Evolutionary conservation across 441 rosid genomes (phyloP).

Genomic region (Francoa sonchifolia): DNA sequence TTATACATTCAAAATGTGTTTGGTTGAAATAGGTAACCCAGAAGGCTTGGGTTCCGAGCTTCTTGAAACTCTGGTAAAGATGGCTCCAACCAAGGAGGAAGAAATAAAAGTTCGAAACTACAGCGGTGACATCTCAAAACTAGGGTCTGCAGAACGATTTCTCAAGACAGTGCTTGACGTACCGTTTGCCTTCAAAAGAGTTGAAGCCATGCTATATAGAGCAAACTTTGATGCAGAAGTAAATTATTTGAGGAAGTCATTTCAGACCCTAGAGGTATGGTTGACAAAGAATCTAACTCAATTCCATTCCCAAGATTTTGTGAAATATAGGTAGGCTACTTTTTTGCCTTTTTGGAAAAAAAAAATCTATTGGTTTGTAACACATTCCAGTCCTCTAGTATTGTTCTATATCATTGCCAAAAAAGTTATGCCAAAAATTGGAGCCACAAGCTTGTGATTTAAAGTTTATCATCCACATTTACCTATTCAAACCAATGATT

Average conservation of each 20-base stretch:
- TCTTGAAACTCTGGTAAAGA: conserved; percentile 82
- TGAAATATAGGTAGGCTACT: no score
- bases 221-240: conserved; percentile 90
- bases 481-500: no score
- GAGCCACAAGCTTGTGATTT: no score
- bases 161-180: conserved; percentile 80
- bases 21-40: conserved; percentile 54
- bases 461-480: no score
- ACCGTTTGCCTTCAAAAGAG: conserved; percentile 88
- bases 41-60: conserved; percentile 86
- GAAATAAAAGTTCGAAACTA: conserved; percentile 83
- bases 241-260: conserved; percentile 68
- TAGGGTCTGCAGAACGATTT: conserved; percentile 88
- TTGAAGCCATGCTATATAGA: conserved; percentile 89
- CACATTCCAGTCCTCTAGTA: no score
- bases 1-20: conserved; percentile 1
- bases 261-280: conserved; percentile 80
- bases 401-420: no score
- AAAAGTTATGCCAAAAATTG: no score
- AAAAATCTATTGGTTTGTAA: no score
- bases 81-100: conserved; percentile 99
- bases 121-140: conserved; percentile 53
- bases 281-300: conserved; percentile 2
- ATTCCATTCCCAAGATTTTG: no score
- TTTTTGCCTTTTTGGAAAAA: no score